A percentile compares a stretch with the other conserved stretches of the same genome.
These are phyloP conservation scores for Blastobotrys buckinghamii DNA, from an alignment of 1,139 yeast genomes.

Conservation along the genomic window DNA sequence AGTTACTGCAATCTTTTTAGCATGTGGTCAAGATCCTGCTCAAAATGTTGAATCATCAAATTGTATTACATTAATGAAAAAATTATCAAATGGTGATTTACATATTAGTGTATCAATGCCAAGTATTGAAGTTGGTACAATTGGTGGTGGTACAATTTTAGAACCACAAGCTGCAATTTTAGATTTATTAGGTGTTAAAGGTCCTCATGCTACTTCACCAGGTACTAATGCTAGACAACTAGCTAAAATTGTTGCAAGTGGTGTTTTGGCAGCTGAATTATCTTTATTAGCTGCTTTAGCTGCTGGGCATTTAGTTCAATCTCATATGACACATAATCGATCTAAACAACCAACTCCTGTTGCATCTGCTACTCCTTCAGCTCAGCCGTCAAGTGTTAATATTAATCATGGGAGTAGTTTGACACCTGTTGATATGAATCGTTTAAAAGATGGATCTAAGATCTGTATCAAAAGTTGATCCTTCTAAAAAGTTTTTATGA, in stretches of 20 bases:
- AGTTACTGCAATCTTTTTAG: slow-evolving; percentile 88
- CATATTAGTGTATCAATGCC: slow-evolving; percentile 97
- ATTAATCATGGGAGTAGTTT: slow-evolving; percentile 11
- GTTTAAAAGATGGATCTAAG: slow-evolving; percentile 63
- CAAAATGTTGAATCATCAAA: slow-evolving; percentile 96
- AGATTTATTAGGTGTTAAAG: slow-evolving; percentile 88
- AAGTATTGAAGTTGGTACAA: slow-evolving; percentile 96
- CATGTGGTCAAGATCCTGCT: slow-evolving; percentile 98
- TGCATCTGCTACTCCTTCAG: slow-evolving; percentile 17
- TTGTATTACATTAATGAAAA: slow-evolving; percentile 93
- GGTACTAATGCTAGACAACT: slow-evolving; percentile 94
- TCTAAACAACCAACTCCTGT: slow-evolving; percentile 46
- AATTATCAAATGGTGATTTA: slow-evolving; percentile 68
- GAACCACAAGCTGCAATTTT: slow-evolving; percentile 98
- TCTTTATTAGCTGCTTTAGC: slow-evolving; percentile 94
- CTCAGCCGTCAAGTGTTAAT: neutral
- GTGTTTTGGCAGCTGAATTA: slow-evolving; percentile 93
- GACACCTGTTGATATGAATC: slow-evolving; percentile 40
- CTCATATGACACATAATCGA: slow-evolving; percentile 96
- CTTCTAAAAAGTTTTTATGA: slow-evolving; percentile 7
- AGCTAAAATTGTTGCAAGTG: slow-evolving; percentile 91
- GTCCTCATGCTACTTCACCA: slow-evolving; percentile 91
- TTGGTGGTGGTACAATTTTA: slow-evolving; percentile 97
- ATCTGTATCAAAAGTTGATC: slow-evolving; percentile 53
- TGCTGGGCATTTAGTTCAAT: slow-evolving; percentile 96